These are phyloP conservation scores for Cronartium quercuum DNA, from an alignment of 1,284 basidiomycete genomes.

Conservation along the genomic window DNA sequence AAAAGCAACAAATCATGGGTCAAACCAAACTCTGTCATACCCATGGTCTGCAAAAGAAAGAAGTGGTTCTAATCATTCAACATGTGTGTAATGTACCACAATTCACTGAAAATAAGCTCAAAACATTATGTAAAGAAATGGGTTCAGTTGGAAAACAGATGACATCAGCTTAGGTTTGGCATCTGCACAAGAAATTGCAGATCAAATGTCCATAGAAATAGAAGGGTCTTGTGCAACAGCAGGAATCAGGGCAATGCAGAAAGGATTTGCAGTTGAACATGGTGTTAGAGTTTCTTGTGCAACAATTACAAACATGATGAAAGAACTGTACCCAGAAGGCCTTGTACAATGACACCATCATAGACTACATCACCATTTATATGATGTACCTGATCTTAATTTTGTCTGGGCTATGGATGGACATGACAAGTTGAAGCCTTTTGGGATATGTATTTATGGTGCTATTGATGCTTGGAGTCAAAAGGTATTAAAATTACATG, in stretches of 20 bases:
- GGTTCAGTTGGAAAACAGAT: neutral
- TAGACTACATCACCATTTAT: neutral
- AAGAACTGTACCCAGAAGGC: neutral
- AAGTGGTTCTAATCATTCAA: neutral
- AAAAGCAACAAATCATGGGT: neutral
- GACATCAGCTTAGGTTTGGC: neutral
- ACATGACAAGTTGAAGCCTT: neutral
- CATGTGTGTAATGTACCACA: neutral
- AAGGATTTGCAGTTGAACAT: neutral
- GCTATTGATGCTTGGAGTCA: neutral
- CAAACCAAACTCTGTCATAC: neutral
- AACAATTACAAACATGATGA: neutral
- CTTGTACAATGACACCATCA: neutral
- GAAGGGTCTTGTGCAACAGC: neutral
- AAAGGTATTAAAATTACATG: conserved; percentile 1
- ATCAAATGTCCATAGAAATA: neutral
- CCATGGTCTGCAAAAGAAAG: neutral
- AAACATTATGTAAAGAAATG: neutral
- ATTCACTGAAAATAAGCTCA: neutral
- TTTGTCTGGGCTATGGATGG: conserved; percentile 5
- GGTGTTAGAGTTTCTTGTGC: neutral
- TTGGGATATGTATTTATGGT: conserved; percentile 11
- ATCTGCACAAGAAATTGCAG: neutral
- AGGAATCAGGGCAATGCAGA: neutral
- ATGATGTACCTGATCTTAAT: neutral